These are phyloP conservation scores for Dendrobium officinale DNA, from an alignment of 106 monocot species.

Conservation along the genomic window DNA sequence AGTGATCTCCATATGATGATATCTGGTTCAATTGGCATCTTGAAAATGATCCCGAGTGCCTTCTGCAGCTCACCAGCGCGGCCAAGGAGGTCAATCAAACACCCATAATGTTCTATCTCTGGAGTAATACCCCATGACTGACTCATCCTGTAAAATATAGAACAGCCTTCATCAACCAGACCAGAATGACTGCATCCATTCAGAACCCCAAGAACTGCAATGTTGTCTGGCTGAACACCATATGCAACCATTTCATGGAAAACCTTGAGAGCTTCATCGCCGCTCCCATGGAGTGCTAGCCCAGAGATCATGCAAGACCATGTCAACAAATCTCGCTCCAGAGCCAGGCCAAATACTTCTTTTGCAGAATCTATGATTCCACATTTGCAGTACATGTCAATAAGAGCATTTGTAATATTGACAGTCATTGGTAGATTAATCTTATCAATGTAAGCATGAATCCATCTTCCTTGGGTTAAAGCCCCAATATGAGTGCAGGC, in stretches of 20 bases:
- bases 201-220: slow-evolving; percentile 31
- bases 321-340: slow-evolving; percentile 20
- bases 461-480: slow-evolving; percentile 40
- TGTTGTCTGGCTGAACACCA: slow-evolving; percentile 24
- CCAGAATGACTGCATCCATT: slow-evolving; percentile 47
- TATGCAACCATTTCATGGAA: slow-evolving; percentile 24
- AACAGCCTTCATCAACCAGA: slow-evolving; percentile 25
- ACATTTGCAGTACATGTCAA: slow-evolving; percentile 53
- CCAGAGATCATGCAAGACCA: slow-evolving; percentile 55
- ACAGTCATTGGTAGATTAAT: slow-evolving; percentile 10
- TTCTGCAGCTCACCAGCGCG: slow-evolving; percentile 25
- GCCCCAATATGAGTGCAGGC: slow-evolving; percentile 45
- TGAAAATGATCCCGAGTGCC: slow-evolving; percentile 16
- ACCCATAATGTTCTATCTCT: slow-evolving; percentile 39
- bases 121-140: slow-evolving; percentile 20
- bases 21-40: slow-evolving; percentile 38
- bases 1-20: slow-evolving; percentile 37
- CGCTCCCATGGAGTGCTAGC: slow-evolving; percentile 34
- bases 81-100: slow-evolving; percentile 36
- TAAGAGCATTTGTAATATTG: slow-evolving; percentile 30
- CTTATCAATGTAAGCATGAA: slow-evolving; percentile 31
- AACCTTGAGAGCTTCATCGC: slow-evolving; percentile 20
- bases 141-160: slow-evolving; percentile 23
- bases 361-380: slow-evolving; percentile 29
- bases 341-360: slow-evolving; percentile 22